These are phyloP conservation scores for Spergularia bocconei DNA, from an alignment of 148 eudicot species.

Conservation along the genomic window DNA sequence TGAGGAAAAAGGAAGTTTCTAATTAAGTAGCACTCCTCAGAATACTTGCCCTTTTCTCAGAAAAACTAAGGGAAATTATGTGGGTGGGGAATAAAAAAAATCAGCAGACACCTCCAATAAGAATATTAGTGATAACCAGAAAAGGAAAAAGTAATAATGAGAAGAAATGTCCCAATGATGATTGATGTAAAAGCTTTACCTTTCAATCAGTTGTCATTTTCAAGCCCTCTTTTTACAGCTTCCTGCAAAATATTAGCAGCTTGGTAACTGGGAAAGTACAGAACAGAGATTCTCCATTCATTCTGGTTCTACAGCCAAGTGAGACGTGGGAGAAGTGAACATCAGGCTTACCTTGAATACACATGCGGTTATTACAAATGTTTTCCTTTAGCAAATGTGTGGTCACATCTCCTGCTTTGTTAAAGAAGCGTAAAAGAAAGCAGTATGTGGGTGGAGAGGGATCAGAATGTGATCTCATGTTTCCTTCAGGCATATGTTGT, in stretches of 20 bases:
- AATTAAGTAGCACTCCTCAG: not conserved
- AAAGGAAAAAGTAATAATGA: slow-evolving; percentile 33
- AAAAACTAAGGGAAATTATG: slow-evolving; percentile 13
- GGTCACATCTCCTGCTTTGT: slow-evolving; percentile 49
- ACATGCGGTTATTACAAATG: slow-evolving; percentile 12
- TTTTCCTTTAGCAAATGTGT: slow-evolving; percentile 30
- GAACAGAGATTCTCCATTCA: slow-evolving; percentile 36
- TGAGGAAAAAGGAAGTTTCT: slow-evolving; percentile 6
- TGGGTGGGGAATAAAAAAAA: slow-evolving; percentile 35
- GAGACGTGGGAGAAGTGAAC: slow-evolving; percentile 27
- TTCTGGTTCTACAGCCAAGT: slow-evolving; percentile 30
- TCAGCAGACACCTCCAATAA: slow-evolving; percentile 39
- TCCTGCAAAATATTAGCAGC: slow-evolving; percentile 30
- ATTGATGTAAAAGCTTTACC: slow-evolving; percentile 39
- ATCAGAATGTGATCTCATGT: slow-evolving; percentile 49
- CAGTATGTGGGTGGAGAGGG: slow-evolving; percentile 37
- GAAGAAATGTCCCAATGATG: slow-evolving; percentile 35
- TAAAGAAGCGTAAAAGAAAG: slow-evolving; percentile 31
- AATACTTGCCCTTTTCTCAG: slow-evolving; percentile 21
- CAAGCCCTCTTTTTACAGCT: slow-evolving; percentile 36
- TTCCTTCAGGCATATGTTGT: slow-evolving; percentile 36
- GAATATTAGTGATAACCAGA: slow-evolving; percentile 35
- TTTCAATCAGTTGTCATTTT: slow-evolving; percentile 37
- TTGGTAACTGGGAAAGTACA: slow-evolving; percentile 27
- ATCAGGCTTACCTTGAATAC: slow-evolving; percentile 6